Percentiles rank a stretch among this genome's conserved stretches.
Conservation (phyloP, 495 filamentous ascomycete genomes). For the Penicillium malachiteum region DNA sequence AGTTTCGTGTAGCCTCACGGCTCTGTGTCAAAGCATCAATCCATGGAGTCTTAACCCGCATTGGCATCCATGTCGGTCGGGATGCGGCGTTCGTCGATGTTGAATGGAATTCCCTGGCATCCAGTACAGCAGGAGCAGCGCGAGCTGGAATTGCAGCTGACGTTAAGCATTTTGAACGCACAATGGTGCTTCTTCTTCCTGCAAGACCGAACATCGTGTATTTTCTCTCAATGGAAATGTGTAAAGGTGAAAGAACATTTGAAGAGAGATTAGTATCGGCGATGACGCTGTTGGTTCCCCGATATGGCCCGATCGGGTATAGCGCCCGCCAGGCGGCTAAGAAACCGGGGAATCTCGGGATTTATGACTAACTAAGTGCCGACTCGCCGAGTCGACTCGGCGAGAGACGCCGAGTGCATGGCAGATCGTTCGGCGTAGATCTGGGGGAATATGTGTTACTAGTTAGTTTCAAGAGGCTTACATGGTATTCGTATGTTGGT, state of each 20-base stretch:
- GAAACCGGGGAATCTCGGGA: constrained; percentile 6
- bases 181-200: constrained; percentile 20
- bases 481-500: too few species aligned
- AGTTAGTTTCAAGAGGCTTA: too few species aligned
- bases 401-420: background rate
- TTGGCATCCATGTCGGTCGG: constrained; percentile 45
- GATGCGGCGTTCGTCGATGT: constrained; percentile 27
- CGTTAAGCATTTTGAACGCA: constrained; percentile 12
- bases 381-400: background rate
- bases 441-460: too few species aligned
- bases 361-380: background rate
- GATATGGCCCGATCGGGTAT: constrained; percentile 14
- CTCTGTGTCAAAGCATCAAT: constrained; percentile 61
- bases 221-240: background rate
- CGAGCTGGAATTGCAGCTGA: constrained; percentile 9
- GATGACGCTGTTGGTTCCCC: constrained; percentile 19
- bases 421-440: constrained; percentile 8
- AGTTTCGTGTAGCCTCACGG: constrained; percentile 39
- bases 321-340: constrained; percentile 13
- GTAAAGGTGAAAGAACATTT: background rate
- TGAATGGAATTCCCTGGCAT: constrained; percentile 29
- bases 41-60: constrained; percentile 67
- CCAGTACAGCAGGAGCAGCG: constrained; percentile 10
- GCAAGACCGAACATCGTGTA: constrained; percentile 22
- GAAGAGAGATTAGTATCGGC: constrained; percentile 13